Evolutionary conservation across 257 asterid genomes (phyloP), one percentile per base, ranked within the genome.

Genomic region (Capsicum chinense): DNA sequence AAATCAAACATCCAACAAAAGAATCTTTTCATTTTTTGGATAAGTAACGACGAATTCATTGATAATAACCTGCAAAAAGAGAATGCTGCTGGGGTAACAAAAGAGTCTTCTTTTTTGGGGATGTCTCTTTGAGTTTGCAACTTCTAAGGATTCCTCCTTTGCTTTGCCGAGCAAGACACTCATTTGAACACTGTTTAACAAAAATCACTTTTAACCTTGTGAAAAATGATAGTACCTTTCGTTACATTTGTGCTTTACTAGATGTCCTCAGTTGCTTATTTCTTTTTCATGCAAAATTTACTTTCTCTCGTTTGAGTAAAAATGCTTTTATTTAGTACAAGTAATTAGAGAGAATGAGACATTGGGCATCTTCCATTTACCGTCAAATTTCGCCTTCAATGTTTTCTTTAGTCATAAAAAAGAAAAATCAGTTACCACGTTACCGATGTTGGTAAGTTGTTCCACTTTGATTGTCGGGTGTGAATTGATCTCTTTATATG

Each of bases 171-270:
- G 76, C 57, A 17, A 44, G 57, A 70, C 56, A 3, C 79, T 44
- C 56, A 70, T 70, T 8, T 70, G 56, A 70, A 70, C 9, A 19
- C 33, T 13, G 15, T n/a, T 44, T 68, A 26, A 68, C 10, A 14
- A 37, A 10, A 35, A 68, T 68, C 26, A 68, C 26, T 37, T 68
- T 37, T 68, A 37, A 68, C 76, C 76, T 14, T 68, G 52, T 68
- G 76, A 37, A 68, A 37, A 15, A 68, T 68, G 16, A 44, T 68
- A 14, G 76, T 26, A 68, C 76, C 76, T 68, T 50, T 68, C 13
- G 2, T 37, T 68, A 42, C 76, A 68, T 68, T 68, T 42, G 50
- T 68, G 76, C 50, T 68, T 67, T 37, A 68, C 76, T 68, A 68
- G 7, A 37, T 68, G 76, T 15, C 76, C 76, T 68, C 68, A 37